Base-by-base conservation (phyloP, 2,329 filamentous ascomycete genomes). In the Colletotrichum lentis region DNA sequence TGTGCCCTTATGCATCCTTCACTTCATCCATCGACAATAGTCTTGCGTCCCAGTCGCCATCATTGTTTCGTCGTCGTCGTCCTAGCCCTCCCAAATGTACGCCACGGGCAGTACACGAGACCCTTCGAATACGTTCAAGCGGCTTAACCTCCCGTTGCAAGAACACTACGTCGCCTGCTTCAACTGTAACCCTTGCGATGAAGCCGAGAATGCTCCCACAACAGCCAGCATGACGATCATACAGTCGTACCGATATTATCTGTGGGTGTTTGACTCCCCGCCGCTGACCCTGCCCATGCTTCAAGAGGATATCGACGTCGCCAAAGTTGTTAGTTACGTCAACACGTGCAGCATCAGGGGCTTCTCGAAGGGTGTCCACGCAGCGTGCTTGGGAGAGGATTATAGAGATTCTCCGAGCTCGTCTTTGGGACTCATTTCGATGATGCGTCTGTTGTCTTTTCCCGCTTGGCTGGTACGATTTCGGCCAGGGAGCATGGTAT, bases 251-350 rank as follows among this genome's bases (percentile, higher is more conserved):
- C 54, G 56, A 14, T 64, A 69, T 12, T 46, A 64, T 39, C 60
- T 64, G 22, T 70, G 55, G 64, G 60, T 68, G 2, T 64, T 70
- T 35, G 43, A 64, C 44, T 44, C 53, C 10, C 43, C 54, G 18
- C 54, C 55, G 2, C 39, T 68, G 16, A 46, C 53, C 10, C 55
- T 69, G 2, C 53, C 57, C 2, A 12, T 4, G 11, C 55, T 56
- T 18, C 49, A 52, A 41, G 44, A 66, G 8, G 22, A 44, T 6
- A 18, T 46, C n/a, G 11, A 46, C 10, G 39, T 64, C 37, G 22
- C n/a, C 14, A 24, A 39, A 22, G 22, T 31, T n/a, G 24, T 41
- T 22, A 41, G 27, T 22, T 20, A 24, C 47, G 8, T 47, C 39
- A 53, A 47, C 6, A 41, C 41, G 8, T 35, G 31, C 20, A 52